These are phyloP conservation scores for Mycena indigotica DNA, from an alignment of 768 basidiomycete genomes.

Conservation along the genomic window DNA sequence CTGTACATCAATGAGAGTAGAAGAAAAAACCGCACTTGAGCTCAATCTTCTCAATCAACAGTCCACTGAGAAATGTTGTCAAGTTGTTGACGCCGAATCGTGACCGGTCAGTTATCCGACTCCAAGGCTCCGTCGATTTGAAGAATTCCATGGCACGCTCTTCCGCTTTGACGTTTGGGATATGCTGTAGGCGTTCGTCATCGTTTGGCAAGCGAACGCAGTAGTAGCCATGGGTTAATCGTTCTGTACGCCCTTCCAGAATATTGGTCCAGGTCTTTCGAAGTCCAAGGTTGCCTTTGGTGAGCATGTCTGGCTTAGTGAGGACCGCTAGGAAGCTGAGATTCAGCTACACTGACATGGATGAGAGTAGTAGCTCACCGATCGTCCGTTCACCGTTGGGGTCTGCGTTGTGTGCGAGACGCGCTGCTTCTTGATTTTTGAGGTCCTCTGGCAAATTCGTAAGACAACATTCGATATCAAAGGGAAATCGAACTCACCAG, in stretches of 20 bases:
- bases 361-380: constrained; percentile 40
- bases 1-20: no score
- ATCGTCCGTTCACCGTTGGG: constrained; percentile 60
- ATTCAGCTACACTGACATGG: not conserved
- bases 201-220: constrained; percentile 70
- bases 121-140: constrained; percentile 54
- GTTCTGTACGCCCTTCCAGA: constrained; percentile 49
- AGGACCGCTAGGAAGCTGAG: constrained; percentile 51
- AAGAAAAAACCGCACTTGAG: constrained; percentile 43
- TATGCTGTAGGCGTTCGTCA: constrained; percentile 43
- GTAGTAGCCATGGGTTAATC: constrained; percentile 60
- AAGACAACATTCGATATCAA: not conserved
- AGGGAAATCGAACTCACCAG: constrained; percentile 39
- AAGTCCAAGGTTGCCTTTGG: constrained; percentile 41
- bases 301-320: constrained; percentile 68
- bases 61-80: constrained; percentile 50
- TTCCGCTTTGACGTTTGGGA: constrained; percentile 41
- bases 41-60: constrained; percentile 57
- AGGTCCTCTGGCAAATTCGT: constrained; percentile 54
- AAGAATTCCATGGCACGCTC: constrained; percentile 48
- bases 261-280: constrained; percentile 52
- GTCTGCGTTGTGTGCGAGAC: constrained; percentile 56
- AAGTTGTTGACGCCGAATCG: constrained; percentile 62
- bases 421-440: constrained; percentile 62
- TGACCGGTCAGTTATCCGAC: constrained; percentile 39